Conservation (phyloP, 441 rosid genomes). For the Eruca vesicaria region DNA sequence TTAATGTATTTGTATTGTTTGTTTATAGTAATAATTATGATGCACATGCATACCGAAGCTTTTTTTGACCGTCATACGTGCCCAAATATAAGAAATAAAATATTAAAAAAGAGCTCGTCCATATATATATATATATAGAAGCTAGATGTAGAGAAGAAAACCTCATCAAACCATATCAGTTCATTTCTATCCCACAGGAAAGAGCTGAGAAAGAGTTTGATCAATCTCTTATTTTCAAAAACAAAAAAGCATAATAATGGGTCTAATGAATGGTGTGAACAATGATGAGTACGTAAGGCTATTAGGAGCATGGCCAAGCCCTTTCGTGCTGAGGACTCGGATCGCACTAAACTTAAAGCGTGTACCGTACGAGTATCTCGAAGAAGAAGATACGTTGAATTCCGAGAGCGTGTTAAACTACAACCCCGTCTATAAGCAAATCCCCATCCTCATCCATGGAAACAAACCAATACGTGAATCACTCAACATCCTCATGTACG, state of each 20-base stretch:
- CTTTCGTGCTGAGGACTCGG: slow-evolving; percentile 40
- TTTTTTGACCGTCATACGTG: slow-evolving; percentile 28
- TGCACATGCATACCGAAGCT: slow-evolving; percentile 22
- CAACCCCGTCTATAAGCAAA: slow-evolving; percentile 45
- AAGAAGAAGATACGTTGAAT: slow-evolving; percentile 40
- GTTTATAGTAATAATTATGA: neutral
- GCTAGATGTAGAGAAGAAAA: slow-evolving; percentile 7
- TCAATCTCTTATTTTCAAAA: slow-evolving; percentile 4
- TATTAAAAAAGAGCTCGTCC: neutral
- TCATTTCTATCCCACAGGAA: neutral
- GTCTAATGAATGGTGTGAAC: slow-evolving; percentile 15
- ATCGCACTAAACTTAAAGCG: slow-evolving; percentile 45
- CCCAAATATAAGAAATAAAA: slow-evolving; percentile 5
- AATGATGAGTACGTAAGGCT: slow-evolving; percentile 42
- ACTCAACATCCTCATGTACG: slow-evolving; percentile 43
- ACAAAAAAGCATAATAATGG: slow-evolving; percentile 28
- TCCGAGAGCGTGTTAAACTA: slow-evolving; percentile 45
- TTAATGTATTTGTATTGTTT: neutral
- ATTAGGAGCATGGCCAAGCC: slow-evolving; percentile 47
- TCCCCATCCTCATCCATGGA: slow-evolving; percentile 47
- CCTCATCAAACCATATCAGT: slow-evolving; percentile 23
- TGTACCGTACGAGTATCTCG: slow-evolving; percentile 37
- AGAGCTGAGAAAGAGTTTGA: slow-evolving; percentile 13
- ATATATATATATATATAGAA: slow-evolving; percentile 24
- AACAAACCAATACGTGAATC: slow-evolving; percentile 47